phyloP scores from a whole-genome alignment of 1,284 basidiomycete genomes.

The Trametes pubescens region DNA sequence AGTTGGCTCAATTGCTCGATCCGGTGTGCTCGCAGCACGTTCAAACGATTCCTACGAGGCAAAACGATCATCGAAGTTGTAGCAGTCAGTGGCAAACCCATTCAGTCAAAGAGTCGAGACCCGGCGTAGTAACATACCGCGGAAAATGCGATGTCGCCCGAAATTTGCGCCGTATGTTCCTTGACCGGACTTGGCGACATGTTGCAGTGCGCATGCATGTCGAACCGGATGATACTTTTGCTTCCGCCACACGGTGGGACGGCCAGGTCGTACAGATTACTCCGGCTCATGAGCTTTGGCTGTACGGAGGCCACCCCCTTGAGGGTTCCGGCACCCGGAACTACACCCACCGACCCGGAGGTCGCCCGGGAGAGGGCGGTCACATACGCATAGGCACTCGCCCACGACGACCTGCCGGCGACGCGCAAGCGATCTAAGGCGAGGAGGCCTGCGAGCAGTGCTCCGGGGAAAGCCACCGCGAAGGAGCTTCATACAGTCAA shows the following conservation, averaged over 20 bases:
- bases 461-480: conserved; percentile 13
- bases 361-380: neutral
- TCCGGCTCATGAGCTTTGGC: conserved; percentile 2
- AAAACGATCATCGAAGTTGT: neutral
- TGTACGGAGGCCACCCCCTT: neutral
- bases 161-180: neutral
- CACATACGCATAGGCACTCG: neutral
- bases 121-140: neutral
- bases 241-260: neutral
- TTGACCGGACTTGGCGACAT: neutral
- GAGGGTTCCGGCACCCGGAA: conserved; percentile 1
- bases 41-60: neutral
- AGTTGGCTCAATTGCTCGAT: neutral
- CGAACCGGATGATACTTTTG: neutral
- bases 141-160: neutral
- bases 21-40: neutral
- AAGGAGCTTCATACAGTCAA: neutral
- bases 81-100: neutral
- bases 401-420: neutral
- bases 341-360: conserved; percentile 11
- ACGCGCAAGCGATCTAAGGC: conserved; percentile 6
- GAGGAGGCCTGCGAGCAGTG: conserved; percentile 14
- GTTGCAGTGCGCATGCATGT: neutral
- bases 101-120: neutral
- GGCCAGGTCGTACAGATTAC: neutral